phyloP scores from a whole-genome alignment of 2,329 filamentous ascomycete species.

The Colletotrichum sp. region DNA sequence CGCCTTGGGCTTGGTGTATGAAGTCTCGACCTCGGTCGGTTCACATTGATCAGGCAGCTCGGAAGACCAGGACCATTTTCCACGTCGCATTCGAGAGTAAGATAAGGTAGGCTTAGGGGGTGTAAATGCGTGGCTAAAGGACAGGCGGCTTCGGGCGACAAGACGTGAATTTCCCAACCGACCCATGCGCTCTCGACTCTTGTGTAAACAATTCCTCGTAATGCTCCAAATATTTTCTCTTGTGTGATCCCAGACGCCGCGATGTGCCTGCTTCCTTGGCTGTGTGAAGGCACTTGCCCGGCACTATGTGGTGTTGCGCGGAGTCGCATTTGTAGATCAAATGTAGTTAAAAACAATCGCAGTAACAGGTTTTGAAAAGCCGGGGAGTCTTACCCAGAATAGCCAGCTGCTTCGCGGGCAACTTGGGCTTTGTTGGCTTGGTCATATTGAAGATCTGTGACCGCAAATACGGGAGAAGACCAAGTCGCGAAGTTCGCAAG shows the following conservation, averaged over 20 bases:
- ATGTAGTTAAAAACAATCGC: background rate
- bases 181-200: background rate
- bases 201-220: background rate
- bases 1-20: background rate
- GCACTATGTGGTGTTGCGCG: background rate
- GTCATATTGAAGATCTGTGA: slow-evolving; percentile 21
- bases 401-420: slow-evolving; percentile 77
- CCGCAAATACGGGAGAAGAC: background rate
- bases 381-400: slow-evolving; percentile 70
- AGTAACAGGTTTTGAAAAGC: slow-evolving; percentile 12
- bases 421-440: slow-evolving; percentile 53
- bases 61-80: slow-evolving; percentile 17
- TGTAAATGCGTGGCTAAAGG: slow-evolving; percentile 6
- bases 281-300: slow-evolving; percentile 13
- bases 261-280: background rate
- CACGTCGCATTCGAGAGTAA: slow-evolving; percentile 11
- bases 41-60: slow-evolving; percentile 20
- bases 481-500: background rate
- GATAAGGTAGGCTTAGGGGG: background rate
- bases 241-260: background rate
- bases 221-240: background rate
- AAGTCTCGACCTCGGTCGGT: background rate
- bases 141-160: background rate
- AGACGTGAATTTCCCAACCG: background rate
- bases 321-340: background rate